A percentile compares a stretch with the other conserved stretches of the same genome.
phyloP scores from a whole-genome alignment of 2,329 filamentous ascomycete species.

The Sclerotinia subarctica region DNA sequence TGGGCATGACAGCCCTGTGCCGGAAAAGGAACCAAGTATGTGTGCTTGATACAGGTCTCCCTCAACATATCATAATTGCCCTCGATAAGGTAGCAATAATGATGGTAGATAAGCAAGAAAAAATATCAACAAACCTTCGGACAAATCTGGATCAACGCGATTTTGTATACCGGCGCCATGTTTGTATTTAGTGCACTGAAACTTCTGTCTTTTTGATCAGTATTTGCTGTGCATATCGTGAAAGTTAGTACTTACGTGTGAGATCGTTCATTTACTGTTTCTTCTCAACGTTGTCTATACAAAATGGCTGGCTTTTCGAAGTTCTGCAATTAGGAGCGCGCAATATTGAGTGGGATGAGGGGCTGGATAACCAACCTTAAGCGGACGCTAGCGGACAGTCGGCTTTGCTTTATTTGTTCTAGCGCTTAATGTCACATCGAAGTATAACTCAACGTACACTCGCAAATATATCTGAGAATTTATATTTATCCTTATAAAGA shows the following conservation, averaged over 20 bases:
- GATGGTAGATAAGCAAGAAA: not conserved
- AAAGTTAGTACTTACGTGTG: not conserved
- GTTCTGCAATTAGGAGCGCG: not conserved
- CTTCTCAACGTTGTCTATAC: too few species aligned
- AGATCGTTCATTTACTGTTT: not conserved
- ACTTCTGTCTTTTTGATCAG: not conserved
- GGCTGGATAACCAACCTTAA: too few species aligned
- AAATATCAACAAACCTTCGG: slow-evolving; percentile 13
- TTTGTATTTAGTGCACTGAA: not conserved
- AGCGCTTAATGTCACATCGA: not conserved
- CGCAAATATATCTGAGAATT: too few species aligned
- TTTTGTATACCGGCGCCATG: slow-evolving; percentile 16
- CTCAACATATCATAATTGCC: not conserved
- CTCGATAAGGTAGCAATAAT: not conserved
- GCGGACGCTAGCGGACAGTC: not conserved
- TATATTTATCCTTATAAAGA: too few species aligned
- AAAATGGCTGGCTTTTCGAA: not conserved
- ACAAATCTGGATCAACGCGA: slow-evolving; percentile 19
- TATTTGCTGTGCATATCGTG: not conserved
- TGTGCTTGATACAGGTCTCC: rapidly evolving
- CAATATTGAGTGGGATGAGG: not conserved
- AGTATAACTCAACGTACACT: not conserved
- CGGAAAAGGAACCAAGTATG: not conserved
- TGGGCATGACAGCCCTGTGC: not conserved
- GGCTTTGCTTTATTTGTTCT: not conserved